phyloP scores from a whole-genome alignment of 495 filamentous ascomycete species.

The Penicillium malachiteum region DNA sequence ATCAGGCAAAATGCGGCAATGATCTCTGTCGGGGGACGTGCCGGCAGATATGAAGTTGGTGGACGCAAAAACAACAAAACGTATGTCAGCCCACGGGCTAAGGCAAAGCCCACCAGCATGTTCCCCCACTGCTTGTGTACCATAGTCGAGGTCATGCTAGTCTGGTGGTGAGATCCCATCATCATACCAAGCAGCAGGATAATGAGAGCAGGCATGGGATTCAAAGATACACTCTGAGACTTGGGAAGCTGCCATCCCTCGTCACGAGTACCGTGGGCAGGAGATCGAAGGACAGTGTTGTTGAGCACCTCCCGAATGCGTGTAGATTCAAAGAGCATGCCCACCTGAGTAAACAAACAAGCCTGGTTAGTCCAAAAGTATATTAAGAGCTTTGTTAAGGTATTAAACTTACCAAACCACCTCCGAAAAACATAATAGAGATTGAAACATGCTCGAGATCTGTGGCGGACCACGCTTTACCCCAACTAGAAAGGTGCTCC shows the following conservation, averaged over 20 bases:
- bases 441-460: constrained; percentile 95
- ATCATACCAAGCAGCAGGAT: constrained; percentile 85
- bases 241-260: constrained; percentile 57
- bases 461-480: constrained; percentile 65
- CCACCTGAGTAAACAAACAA: constrained; percentile 49
- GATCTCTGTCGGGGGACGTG: constrained; percentile 88
- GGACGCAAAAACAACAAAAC: constrained; percentile 75
- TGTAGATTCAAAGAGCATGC: constrained; percentile 89
- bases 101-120: constrained; percentile 76
- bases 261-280: constrained; percentile 44
- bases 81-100: constrained; percentile 79
- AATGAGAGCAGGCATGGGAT: constrained; percentile 84
- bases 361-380: background rate
- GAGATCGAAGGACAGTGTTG: constrained; percentile 49
- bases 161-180: constrained; percentile 93
- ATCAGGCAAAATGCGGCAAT: constrained; percentile 84
- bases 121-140: constrained; percentile 94
- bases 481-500: constrained; percentile 78
- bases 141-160: constrained; percentile 82
- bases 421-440: constrained; percentile 90
- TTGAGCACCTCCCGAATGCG: constrained; percentile 71
- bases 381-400: background rate
- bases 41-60: constrained; percentile 79
- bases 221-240: constrained; percentile 74
- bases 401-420: constrained; percentile 68